Conservation (phyloP, 1,139 yeast species). For the Kodamaea suecica region DNA sequence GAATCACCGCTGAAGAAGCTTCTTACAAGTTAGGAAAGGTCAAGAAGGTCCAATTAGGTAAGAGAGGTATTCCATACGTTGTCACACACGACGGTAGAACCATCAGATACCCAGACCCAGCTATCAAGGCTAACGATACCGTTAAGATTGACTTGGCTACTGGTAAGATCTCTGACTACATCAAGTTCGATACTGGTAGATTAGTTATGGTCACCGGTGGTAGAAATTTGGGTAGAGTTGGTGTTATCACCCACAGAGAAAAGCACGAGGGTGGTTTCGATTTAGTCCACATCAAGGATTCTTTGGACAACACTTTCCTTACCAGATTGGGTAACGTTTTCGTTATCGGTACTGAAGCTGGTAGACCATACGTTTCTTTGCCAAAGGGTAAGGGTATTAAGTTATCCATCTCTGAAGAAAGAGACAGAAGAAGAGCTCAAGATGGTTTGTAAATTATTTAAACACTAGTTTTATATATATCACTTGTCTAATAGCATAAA, state of each 20-base stretch:
- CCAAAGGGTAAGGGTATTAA: conserved; percentile 99
- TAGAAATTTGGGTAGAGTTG: conserved; percentile 99
- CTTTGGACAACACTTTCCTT: conserved; percentile 96
- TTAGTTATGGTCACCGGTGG: conserved; percentile 99
- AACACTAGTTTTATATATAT: conserved; percentile 1
- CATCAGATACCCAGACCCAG: conserved; percentile 98
- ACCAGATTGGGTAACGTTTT: conserved; percentile 97
- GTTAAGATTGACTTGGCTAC: conserved; percentile 94
- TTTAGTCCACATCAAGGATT: conserved; percentile 97
- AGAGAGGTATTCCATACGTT: conserved; percentile 96
- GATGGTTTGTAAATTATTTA: conserved; percentile 37
- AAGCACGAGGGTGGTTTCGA: conserved; percentile 99
- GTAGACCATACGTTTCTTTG: conserved; percentile 94
- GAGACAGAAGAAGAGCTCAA: conserved; percentile 97
- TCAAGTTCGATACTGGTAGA: conserved; percentile 95
- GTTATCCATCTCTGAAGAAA: conserved; percentile 97
- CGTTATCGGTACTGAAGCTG: conserved; percentile 91
- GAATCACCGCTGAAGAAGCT: conserved; percentile 98
- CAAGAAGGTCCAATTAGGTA: conserved; percentile 96
- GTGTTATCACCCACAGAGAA: conserved; percentile 97
- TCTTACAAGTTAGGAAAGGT: conserved; percentile 97
- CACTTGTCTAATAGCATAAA: conserved; percentile 2
- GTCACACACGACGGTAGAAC: conserved; percentile 99
- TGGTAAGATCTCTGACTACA: conserved; percentile 89
- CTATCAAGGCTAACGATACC: conserved; percentile 93